These are phyloP conservation scores for Udeniomyces megalosporus DNA, from an alignment of 768 basidiomycete genomes.

Conservation along the genomic window DNA sequence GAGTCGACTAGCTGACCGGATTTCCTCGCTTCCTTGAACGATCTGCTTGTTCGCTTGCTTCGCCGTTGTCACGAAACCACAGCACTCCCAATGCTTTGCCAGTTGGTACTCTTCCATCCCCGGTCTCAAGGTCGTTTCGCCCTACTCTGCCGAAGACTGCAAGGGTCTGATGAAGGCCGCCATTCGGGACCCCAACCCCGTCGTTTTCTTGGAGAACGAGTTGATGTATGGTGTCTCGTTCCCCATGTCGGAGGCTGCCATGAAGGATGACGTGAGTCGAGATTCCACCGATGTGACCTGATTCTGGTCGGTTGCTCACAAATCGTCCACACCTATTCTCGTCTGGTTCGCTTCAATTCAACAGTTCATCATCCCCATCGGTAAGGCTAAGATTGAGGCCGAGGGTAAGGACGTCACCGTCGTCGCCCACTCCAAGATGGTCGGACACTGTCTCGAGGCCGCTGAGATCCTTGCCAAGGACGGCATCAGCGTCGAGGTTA, in stretches of 20 bases:
- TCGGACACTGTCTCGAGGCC: constrained; percentile 82
- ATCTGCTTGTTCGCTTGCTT: no score
- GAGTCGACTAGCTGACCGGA: no score
- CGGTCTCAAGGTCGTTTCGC: constrained; percentile 92
- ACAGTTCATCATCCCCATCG: constrained; percentile 67
- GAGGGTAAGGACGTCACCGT: constrained; percentile 85
- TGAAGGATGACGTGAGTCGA: constrained; percentile 55
- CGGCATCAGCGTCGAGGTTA: constrained; percentile 91
- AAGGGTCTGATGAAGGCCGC: constrained; percentile 94
- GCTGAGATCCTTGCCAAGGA: constrained; percentile 87
- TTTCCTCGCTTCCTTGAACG: no score
- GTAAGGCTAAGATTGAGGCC: constrained; percentile 90
- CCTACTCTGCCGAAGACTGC: constrained; percentile 98
- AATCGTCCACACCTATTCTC: neutral
- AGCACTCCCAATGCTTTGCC: constrained; percentile 95
- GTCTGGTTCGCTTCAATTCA: neutral
- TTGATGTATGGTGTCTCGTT: constrained; percentile 96
- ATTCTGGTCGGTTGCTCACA: no score
- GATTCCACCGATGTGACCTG: neutral
- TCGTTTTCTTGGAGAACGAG: constrained; percentile 98
- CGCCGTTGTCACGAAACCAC: constrained; percentile 24
- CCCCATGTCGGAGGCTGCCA: constrained; percentile 86
- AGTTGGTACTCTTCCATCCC: constrained; percentile 67
- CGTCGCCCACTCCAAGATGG: constrained; percentile 97
- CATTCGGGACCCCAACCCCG: constrained; percentile 94